Evolutionary conservation across 176 grass and related monocot species (phyloP).

Genomic region (Thinopyrum elongatum): DNA sequence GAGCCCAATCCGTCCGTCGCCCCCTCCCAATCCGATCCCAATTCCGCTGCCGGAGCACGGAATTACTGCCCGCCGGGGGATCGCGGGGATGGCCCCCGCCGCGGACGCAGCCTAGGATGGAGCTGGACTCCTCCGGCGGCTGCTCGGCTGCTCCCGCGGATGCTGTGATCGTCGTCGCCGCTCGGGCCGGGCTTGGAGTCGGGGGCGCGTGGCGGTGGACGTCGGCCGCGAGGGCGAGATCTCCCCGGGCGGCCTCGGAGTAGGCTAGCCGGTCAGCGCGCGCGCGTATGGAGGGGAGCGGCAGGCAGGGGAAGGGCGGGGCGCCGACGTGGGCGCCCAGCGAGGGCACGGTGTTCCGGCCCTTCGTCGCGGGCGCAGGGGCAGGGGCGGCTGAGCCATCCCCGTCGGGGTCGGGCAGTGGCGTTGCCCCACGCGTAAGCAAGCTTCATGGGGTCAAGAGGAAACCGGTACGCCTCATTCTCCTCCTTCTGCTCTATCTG

Average conservation of each 20-base stretch:
- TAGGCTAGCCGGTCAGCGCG: not conserved
- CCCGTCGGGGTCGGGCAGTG: slow-evolving; percentile 25
- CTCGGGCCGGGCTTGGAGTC: slow-evolving; percentile 6
- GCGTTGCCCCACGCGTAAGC: slow-evolving; percentile 33
- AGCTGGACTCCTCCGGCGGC: slow-evolving; percentile 54
- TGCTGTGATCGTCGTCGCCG: slow-evolving; percentile 36
- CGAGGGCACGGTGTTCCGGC: slow-evolving; percentile 40
- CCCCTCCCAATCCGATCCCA: not conserved
- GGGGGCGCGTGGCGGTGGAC: not conserved
- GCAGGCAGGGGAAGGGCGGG: slow-evolving; percentile 29
- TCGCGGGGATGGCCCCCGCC: slow-evolving; percentile 30
- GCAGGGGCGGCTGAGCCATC: not conserved
- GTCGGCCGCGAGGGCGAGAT: slow-evolving; percentile 23
- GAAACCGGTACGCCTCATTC: slow-evolving; percentile 55
- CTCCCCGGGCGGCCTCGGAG: not conserved
- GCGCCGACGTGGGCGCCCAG: slow-evolving; percentile 45
- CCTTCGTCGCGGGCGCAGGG: not conserved
- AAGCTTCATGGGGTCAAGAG: slow-evolving; percentile 42
- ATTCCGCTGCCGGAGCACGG: not conserved
- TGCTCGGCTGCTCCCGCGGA: slow-evolving; percentile 28
- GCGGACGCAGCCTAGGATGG: slow-evolving; percentile 42
- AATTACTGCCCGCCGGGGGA: not conserved
- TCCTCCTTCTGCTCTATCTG: not conserved
- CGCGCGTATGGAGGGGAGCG: slow-evolving; percentile 27
- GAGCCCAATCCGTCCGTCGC: not conserved